A percentile compares a stretch with the other conserved stretches of the same genome.
Evolutionary conservation across 345 rosid genomes (phyloP).

Genomic region (Pelargonium nanum): DNA sequence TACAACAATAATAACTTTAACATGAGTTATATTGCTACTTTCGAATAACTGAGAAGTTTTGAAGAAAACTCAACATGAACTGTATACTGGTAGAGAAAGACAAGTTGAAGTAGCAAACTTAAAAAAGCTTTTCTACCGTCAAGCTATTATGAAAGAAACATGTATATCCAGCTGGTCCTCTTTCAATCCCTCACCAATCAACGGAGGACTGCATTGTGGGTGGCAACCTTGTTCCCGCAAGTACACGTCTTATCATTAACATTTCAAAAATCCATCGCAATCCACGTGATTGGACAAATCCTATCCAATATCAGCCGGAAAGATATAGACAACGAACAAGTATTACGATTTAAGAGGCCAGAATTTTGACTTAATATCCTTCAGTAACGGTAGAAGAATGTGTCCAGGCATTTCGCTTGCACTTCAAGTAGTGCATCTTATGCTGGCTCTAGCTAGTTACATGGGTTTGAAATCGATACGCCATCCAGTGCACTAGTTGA

Average conservation of each 20-base stretch:
- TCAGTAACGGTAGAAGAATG: conserved; percentile 20
- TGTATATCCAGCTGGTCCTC: conserved; percentile 7
- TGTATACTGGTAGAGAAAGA: conserved; percentile 18
- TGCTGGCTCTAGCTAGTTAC: conserved; percentile 19
- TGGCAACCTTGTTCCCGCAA: conserved; percentile 16
- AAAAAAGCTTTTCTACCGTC: conserved; percentile 11
- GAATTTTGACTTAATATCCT: conserved; percentile 17
- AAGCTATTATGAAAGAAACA: conserved; percentile 18
- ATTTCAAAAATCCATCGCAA: conserved; percentile 20
- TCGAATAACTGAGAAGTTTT: conserved; percentile 7
- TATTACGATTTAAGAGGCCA: conserved; percentile 16
- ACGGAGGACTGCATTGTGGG: conserved; percentile 15
- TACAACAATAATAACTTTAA: conserved; percentile 9
- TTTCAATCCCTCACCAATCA: conserved; percentile 7
- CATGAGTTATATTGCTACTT: conserved; percentile 18
- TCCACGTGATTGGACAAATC: conserved; percentile 15
- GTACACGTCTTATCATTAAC: conserved; percentile 16
- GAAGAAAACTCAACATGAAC: conserved; percentile 15
- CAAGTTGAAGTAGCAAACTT: conserved; percentile 10
- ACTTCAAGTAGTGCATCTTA: conserved; percentile 13
- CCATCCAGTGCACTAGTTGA: conserved; percentile 11
- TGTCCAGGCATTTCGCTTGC: conserved; percentile 16
- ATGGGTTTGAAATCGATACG: conserved; percentile 7
- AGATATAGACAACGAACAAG: conserved; percentile 10
- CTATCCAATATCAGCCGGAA: conserved; percentile 17